A percentile compares a stretch with the other conserved stretches of the same genome.
Evolutionary conservation across 2,329 filamentous ascomycete genomes (phyloP).

Genomic region (Pestalotiopsis sp.): DNA sequence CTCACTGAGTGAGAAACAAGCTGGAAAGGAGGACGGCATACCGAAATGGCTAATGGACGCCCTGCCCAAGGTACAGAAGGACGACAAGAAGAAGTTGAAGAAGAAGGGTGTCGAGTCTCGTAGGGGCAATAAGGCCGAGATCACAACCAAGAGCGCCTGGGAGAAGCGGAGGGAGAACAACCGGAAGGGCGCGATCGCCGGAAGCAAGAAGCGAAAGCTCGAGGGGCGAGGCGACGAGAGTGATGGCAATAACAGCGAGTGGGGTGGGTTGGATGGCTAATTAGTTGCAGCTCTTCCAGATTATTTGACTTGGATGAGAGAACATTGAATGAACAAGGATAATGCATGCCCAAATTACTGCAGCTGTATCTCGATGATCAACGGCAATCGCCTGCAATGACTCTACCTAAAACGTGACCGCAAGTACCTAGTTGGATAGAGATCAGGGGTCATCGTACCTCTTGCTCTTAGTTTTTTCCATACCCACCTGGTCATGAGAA

Average conservation of each 20-base stretch:
- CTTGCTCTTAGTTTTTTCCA: too few species aligned
- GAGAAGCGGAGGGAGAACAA: constrained; percentile 72
- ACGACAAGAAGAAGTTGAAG: constrained; percentile 81
- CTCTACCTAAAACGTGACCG: too few species aligned
- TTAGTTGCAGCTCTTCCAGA: constrained; percentile 32
- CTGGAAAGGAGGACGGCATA: constrained; percentile 60
- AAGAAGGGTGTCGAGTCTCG: constrained; percentile 75
- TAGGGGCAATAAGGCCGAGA: constrained; percentile 59
- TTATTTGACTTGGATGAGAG: constrained; percentile 34
- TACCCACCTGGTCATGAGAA: too few species aligned
- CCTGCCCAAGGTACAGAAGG: constrained; percentile 81
- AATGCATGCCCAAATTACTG: too few species aligned
- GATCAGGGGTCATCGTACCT: too few species aligned
- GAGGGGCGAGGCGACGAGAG: constrained; percentile 31
- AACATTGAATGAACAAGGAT: neutral
- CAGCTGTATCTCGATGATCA: too few species aligned
- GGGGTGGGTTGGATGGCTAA: constrained; percentile 52
- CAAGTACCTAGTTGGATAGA: too few species aligned
- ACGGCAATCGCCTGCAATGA: too few species aligned
- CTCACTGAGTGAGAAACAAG: constrained; percentile 75
- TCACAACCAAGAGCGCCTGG: constrained; percentile 82
- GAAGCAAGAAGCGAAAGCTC: constrained; percentile 59
- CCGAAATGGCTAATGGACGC: constrained; percentile 88
- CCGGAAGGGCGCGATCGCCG: constrained; percentile 61
- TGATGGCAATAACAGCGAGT: constrained; percentile 39